Evolutionary conservation across 345 rosid species (phyloP).

Genomic region (Kandelia obovata): DNA sequence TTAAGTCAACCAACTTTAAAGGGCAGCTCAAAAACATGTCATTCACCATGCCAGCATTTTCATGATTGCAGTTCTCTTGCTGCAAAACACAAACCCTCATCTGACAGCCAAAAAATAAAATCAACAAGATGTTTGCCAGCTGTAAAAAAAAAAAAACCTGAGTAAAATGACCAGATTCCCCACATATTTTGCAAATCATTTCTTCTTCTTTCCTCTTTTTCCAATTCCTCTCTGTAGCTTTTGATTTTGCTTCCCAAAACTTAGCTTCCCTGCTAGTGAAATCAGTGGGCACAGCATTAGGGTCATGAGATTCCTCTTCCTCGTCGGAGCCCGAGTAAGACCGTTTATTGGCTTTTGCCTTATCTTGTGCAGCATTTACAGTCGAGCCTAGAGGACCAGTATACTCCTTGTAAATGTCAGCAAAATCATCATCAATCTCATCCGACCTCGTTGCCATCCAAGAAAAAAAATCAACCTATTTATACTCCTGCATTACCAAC

Average conservation of each 20-base stretch:
- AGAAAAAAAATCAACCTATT: constrained; percentile 8
- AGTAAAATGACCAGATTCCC: constrained; percentile 96
- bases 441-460: constrained; percentile 73
- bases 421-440: constrained; percentile 88
- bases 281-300: constrained; percentile 95
- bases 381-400: constrained; percentile 68
- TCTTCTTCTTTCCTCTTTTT: constrained; percentile 98
- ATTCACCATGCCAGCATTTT: no score
- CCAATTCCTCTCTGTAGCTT: constrained; percentile 98
- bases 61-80: no score
- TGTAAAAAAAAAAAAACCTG: constrained; percentile 46
- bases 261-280: constrained; percentile 97
- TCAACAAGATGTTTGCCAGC: not conserved
- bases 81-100: not conserved
- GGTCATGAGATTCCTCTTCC: constrained; percentile 80
- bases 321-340: constrained; percentile 61
- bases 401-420: constrained; percentile 93
- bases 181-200: constrained; percentile 95
- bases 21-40: no score
- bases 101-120: not conserved
- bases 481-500: constrained; percentile 8
- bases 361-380: constrained; percentile 43
- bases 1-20: no score
- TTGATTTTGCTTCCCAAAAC: constrained; percentile 99
- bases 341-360: constrained; percentile 44